These are phyloP conservation scores for Aspergillus awamori DNA, from an alignment of 2,329 filamentous ascomycete species.

Conservation along the genomic window DNA sequence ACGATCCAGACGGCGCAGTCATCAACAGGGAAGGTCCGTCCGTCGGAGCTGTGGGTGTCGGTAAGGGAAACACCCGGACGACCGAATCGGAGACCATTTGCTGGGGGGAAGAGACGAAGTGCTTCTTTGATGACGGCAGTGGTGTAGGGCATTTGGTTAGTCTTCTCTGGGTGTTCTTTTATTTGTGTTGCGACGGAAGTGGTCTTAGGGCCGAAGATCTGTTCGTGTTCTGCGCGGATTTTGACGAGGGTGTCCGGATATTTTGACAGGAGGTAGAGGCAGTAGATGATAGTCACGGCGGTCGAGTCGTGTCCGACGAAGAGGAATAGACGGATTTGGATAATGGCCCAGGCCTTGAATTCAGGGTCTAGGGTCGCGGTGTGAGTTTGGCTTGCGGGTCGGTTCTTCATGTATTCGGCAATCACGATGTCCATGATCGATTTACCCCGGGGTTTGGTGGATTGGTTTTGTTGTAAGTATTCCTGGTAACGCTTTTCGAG, in stretches of 20 bases:
- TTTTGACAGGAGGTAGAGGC: constrained; percentile 2
- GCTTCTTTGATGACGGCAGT: constrained; percentile 59
- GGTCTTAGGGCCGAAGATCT: not conserved
- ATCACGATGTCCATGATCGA: constrained; percentile 11
- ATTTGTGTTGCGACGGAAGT: not conserved
- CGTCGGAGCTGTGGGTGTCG: constrained; percentile 1
- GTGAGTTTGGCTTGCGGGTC: not conserved
- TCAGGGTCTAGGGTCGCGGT: not conserved
- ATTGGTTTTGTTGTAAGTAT: not conserved
- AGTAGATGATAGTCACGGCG: constrained; percentile 11
- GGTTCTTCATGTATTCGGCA: constrained; percentile 1
- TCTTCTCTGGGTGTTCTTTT: not conserved
- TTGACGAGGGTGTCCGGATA: not conserved
- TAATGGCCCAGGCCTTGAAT: constrained; percentile 9
- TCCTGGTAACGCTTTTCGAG: constrained; percentile 10
- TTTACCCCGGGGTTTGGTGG: not conserved
- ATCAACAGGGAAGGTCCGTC: constrained; percentile 16
- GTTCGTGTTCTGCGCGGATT: constrained; percentile 10
- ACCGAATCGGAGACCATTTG: constrained; percentile 18
- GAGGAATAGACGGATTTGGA: constrained; percentile 12
- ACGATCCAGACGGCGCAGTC: constrained; percentile 21
- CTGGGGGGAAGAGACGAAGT: constrained; percentile 56
- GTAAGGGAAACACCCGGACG: constrained; percentile 13
- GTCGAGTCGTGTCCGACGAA: constrained; percentile 16
- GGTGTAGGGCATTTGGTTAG: constrained; percentile 58